Evolutionary conservation across 2,329 filamentous ascomycete species (phyloP).

Genomic region (Amylocarpus encephaloides): DNA sequence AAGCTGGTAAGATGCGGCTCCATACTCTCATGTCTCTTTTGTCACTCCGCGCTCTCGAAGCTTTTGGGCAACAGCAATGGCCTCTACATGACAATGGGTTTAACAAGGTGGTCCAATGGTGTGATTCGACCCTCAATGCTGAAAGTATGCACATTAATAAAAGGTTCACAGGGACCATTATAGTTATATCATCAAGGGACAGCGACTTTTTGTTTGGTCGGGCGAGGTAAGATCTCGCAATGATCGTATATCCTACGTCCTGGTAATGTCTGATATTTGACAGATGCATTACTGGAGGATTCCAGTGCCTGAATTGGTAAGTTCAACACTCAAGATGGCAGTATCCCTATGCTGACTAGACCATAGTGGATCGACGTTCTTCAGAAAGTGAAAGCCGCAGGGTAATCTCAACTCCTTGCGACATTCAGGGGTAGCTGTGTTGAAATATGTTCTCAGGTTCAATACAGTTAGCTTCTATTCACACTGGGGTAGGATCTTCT

Average conservation of each 20-base stretch:
- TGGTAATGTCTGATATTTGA: neutral
- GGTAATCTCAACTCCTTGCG: constrained; percentile 30
- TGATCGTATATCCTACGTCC: neutral
- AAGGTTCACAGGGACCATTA: constrained; percentile 40
- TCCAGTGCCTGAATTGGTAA: constrained; percentile 47
- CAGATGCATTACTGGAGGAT: constrained; percentile 47
- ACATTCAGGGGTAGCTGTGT: constrained; percentile 1
- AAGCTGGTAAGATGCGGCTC: constrained; percentile 3
- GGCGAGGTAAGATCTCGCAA: constrained; percentile 34
- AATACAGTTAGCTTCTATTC: constrained; percentile 74
- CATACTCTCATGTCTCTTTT: neutral
- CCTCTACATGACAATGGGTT: constrained; percentile 43
- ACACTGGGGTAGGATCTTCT: constrained; percentile 63
- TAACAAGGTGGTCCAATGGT: constrained; percentile 41
- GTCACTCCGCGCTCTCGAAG: constrained; percentile 4
- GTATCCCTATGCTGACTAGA: too few relatives aligned
- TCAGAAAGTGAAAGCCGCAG: constrained; percentile 74
- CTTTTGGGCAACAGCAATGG: constrained; percentile 32
- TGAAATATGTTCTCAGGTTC: constrained; percentile 39
- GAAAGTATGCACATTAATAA: neutral
- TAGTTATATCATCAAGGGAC: constrained; percentile 45
- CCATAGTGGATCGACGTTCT: constrained; percentile 60
- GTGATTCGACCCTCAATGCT: neutral
- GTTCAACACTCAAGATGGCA: too few relatives aligned
- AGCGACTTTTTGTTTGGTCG: constrained; percentile 45